Base-by-base conservation (phyloP, 2,329 filamentous ascomycete genomes). In the Ceratocystis harringtonii region DNA sequence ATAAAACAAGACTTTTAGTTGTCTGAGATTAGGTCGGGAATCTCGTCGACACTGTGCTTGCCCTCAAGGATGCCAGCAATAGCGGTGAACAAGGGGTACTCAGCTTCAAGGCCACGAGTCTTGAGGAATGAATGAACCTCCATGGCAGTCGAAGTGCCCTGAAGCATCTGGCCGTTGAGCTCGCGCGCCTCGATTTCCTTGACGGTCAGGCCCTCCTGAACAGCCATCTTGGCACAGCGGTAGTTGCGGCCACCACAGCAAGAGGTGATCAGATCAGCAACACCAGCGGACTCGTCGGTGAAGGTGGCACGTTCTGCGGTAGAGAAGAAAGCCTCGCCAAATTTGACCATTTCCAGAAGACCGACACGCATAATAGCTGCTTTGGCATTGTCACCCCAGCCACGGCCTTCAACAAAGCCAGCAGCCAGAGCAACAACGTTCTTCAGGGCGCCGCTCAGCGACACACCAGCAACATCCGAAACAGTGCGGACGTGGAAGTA, bases 321-420 rank as follows among this genome's bases (percentile, higher is more conserved):
- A 71, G 92, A 83, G 74, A 97, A 99, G 79, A 97, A 99, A 71
- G 88, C 85, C 75, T 92, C 90, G 69, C 92, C 92, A 70, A 99
- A 99, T 73, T 89, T 88, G 72, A 97, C 90, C 87, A 96, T 96
- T 77, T 99, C 94, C 71, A 96, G 81, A 58, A 99, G 84, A 6
- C 94, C 94, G 22, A 97, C 88, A 52, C 94, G 89, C 90, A 99
- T 97, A 68, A 99, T 87, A 58, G 94, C 94, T n/a, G 94, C 91
- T 79, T 99, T 97, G 70, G 92, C 92, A 71, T 97, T 99, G 79
- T 97, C 92, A 72, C 94, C 94, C 92, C 94, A 99, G 69, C 92
- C 92, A 68, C 92, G 84, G 44, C 94, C 94, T 69, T 96, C 90
- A 57, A 97, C 91, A 75, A 95, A 99, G 66, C 94, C 94, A 41